A percentile compares a stretch with the other conserved stretches of the same genome.
These are phyloP conservation scores for Malus sylvestris DNA, from an alignment of 306 rosid genomes.

Conservation along the genomic window DNA sequence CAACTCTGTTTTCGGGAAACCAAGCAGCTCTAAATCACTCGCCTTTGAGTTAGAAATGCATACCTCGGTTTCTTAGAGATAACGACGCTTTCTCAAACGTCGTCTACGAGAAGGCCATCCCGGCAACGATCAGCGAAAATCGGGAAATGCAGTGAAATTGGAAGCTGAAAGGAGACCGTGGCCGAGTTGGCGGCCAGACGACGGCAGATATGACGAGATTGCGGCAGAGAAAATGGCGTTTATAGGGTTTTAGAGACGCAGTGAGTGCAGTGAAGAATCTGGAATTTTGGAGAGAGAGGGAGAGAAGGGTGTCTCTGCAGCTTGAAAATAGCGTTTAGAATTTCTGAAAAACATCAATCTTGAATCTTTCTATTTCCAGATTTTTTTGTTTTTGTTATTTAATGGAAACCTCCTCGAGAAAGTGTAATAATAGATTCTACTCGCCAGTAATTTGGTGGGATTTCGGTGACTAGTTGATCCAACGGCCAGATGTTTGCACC, in stretches of 20 bases:
- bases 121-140: neutral
- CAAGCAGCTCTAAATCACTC: neutral
- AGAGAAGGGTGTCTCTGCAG: too few relatives aligned
- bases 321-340: too few relatives aligned
- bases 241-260: neutral
- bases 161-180: neutral
- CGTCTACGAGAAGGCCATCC: neutral
- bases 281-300: neutral
- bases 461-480: neutral
- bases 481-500: neutral
- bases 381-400: neutral
- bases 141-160: neutral
- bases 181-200: neutral
- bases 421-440: neutral
- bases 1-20: neutral
- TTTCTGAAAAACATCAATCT: too few relatives aligned
- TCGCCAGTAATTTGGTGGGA: neutral
- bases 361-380: neutral
- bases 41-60: neutral
- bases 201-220: neutral
- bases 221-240: neutral
- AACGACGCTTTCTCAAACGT: neutral
- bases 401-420: neutral
- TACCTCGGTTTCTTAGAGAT: neutral
- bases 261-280: neutral